Conservation (phyloP, 2,329 filamentous ascomycete species). For the Lachnellula suecica region DNA sequence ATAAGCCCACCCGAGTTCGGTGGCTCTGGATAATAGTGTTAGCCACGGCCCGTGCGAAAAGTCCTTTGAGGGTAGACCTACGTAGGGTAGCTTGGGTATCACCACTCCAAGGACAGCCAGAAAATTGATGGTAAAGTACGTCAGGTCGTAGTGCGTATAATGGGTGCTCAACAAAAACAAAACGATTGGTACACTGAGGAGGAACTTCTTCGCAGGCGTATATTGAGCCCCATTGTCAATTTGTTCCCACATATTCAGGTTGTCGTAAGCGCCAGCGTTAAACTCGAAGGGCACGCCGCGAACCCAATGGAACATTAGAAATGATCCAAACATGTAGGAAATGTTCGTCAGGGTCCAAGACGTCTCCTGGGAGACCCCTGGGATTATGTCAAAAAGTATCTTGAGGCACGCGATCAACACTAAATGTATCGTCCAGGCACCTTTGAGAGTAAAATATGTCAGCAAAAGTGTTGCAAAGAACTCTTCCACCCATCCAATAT, state of each 20-base stretch:
- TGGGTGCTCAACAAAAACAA: constrained; percentile 96
- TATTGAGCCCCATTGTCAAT: constrained; percentile 99
- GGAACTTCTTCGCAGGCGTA: constrained; percentile 97
- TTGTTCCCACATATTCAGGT: constrained; percentile 99
- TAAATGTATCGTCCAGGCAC: constrained; percentile 96
- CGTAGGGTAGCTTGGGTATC: constrained; percentile 93
- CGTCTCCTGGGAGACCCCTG: constrained; percentile 93
- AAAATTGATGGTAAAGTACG: constrained; percentile 97
- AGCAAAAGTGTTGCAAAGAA: constrained; percentile 2
- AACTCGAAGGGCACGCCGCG: constrained; percentile 98
- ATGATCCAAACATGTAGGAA: constrained; percentile 97
- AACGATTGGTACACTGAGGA: constrained; percentile 89
- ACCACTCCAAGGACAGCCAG: constrained; percentile 88
- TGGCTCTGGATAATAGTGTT: constrained; percentile 59
- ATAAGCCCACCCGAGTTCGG: constrained; percentile 73
- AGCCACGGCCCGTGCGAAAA: constrained; percentile 5
- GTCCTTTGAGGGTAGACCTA: constrained; percentile 48
- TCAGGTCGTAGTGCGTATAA: constrained; percentile 96
- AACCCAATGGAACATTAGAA: constrained; percentile 99
- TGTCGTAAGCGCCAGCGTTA: constrained; percentile 97
- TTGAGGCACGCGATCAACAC: constrained; percentile 90
- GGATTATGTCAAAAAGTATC: constrained; percentile 95
- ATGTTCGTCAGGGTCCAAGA: constrained; percentile 99
- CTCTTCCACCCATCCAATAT: not conserved
- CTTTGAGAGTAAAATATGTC: constrained; percentile 45